Evolutionary conservation across 768 basidiomycete genomes (phyloP).

Genomic region (button mushroom (Agaricus bisporus)): DNA sequence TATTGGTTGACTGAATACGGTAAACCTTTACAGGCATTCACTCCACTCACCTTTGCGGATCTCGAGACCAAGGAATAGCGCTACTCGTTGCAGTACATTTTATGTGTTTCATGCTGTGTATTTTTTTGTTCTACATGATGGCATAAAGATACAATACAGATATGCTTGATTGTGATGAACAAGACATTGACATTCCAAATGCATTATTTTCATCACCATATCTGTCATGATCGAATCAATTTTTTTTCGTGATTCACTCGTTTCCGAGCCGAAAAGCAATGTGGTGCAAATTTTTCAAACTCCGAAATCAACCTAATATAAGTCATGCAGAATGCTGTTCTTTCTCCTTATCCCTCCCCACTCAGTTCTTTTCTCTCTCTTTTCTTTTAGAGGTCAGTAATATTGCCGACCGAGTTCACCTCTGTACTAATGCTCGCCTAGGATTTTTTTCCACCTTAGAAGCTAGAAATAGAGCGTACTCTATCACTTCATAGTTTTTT

Average conservation of each 20-base stretch:
- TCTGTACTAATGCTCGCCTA: constrained; percentile 12
- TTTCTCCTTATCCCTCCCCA: constrained; percentile 29
- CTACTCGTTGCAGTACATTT: background rate
- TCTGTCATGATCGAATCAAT: background rate
- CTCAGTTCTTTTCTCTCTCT: constrained; percentile 26
- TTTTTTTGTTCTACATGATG: constrained; percentile 2
- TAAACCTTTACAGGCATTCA: constrained; percentile 34
- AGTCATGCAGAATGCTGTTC: constrained; percentile 20
- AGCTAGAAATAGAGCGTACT: constrained; percentile 55
- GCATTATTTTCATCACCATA: background rate
- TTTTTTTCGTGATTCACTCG: constrained; percentile 1
- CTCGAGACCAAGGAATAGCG: constrained; percentile 30
- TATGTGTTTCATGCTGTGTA: background rate
- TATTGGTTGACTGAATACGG: constrained; percentile 17
- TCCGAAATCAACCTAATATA: constrained; percentile 29
- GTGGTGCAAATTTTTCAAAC: constrained; percentile 32
- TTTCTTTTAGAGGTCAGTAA: constrained; percentile 34
- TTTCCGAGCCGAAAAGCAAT: constrained; percentile 6
- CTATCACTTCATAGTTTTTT: constrained; percentile 51
- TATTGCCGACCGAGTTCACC: background rate
- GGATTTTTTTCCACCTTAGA: constrained; percentile 31
- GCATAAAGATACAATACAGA: background rate
- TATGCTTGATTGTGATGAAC: background rate
- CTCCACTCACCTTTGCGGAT: constrained; percentile 42
- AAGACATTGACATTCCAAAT: background rate